Base-by-base conservation (phyloP, 495 filamentous ascomycete genomes). In the Lasiosphaeris hirsuta region DNA sequence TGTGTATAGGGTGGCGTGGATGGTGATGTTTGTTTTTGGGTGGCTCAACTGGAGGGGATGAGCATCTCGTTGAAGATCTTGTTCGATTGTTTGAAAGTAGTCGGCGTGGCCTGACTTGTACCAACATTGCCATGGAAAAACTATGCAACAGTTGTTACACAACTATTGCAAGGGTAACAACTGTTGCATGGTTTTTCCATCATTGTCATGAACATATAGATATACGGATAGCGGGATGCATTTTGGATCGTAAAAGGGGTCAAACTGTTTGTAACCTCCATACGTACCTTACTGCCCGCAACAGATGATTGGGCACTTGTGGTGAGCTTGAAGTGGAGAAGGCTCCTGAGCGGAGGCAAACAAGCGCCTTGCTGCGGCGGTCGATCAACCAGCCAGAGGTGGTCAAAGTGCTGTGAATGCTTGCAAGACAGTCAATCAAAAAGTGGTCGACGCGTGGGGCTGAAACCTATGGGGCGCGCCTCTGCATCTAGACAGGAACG, bases 1-100 rank as follows among this genome's bases (percentile, higher is more conserved):
- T 13, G 51, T 67, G 5, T 80, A 65, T 67, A 54, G 77, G 38
- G 71, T 75, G 0, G 66, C 54, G 23, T 80, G 77, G 77, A 78
- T 80, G 71, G 75, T 67, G 30, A 41, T 75, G 36, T 37, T 63
- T 19, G 70, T 76, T 39, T 80, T 71, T 63, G 66, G 51, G 7
- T 79, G 67, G 54, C 58, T 80, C 42, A 62, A 64, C 11, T 73
- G 64, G 54, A 69, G 68, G 58, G 75, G 75, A 7, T 80, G 51
- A 54, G 15, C 2, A 30, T 30, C 8, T 14, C 1, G 9, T 11
- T 10, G 5, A 38, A 7, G 35, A 3, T 15, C 13, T 19, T 4
- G 19, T 33, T 19, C 34, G 17, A 34, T 49, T 40, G 11, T 23
- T 41, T 41, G 36, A 35, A 19, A 38, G 38, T 8, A 17, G 37